phyloP scores from a whole-genome alignment of 768 basidiomycete species.

The Lactarius psammicola region DNA sequence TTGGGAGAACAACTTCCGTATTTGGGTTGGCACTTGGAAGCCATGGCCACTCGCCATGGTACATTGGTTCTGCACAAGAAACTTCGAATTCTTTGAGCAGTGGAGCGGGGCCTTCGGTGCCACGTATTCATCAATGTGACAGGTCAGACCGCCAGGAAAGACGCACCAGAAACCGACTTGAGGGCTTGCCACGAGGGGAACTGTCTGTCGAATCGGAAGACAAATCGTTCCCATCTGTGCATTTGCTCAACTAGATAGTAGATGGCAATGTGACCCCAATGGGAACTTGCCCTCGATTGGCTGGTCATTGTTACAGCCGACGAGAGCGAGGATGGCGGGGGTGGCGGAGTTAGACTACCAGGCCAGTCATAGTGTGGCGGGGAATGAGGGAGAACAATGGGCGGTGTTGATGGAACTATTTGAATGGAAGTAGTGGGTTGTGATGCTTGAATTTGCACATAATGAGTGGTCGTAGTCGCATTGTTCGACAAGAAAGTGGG shows the following conservation, averaged over 20 bases:
- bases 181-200: slow-evolving; percentile 73
- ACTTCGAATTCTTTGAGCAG: slow-evolving; percentile 75
- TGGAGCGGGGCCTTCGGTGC: slow-evolving; percentile 60
- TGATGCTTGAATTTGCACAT: slow-evolving; percentile 29
- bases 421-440: slow-evolving; percentile 29
- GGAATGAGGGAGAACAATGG: slow-evolving; percentile 28
- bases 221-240: slow-evolving; percentile 78
- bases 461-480: slow-evolving; percentile 30
- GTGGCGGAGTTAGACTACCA: slow-evolving; percentile 23
- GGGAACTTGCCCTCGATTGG: slow-evolving; percentile 47
- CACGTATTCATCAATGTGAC: slow-evolving; percentile 14
- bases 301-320: slow-evolving; percentile 32
- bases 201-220: slow-evolving; percentile 76
- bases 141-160: not conserved
- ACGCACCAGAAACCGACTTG: slow-evolving; percentile 67
- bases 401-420: slow-evolving; percentile 27
- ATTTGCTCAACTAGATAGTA: slow-evolving; percentile 79
- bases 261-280: slow-evolving; percentile 80
- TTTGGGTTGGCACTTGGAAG: slow-evolving; percentile 51
- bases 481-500: slow-evolving; percentile 29
- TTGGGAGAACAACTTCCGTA: slow-evolving; percentile 41
- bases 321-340: slow-evolving; percentile 25
- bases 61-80: slow-evolving; percentile 61
- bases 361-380: slow-evolving; percentile 28
- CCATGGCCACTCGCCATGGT: slow-evolving; percentile 69